phyloP scores from a whole-genome alignment of 2,329 filamentous ascomycete genomes.

The Clarireedia sp. region DNA sequence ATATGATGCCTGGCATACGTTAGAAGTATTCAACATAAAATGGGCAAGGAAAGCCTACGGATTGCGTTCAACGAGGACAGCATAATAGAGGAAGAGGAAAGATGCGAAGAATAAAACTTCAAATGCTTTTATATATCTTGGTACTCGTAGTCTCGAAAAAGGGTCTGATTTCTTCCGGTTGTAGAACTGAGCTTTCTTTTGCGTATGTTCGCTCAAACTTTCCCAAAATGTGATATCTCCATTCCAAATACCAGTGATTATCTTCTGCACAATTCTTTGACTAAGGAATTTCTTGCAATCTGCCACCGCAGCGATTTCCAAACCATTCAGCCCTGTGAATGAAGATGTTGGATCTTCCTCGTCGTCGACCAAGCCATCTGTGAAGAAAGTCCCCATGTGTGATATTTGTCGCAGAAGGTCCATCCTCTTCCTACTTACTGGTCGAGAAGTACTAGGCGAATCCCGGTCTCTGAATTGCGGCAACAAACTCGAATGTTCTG shows the following conservation, averaged over 20 bases:
- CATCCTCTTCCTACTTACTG: conserved; percentile 16
- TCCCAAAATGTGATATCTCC: conserved; percentile 87
- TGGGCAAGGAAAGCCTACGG: conserved; percentile 30
- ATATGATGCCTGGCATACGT: conserved; percentile 40
- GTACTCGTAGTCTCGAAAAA: conserved; percentile 69
- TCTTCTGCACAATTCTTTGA: conserved; percentile 72
- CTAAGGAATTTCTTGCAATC: conserved; percentile 79
- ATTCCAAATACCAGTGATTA: conserved; percentile 78
- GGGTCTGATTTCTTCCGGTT: conserved; percentile 59
- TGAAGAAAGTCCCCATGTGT: conserved; percentile 35
- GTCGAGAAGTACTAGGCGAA: conserved; percentile 11
- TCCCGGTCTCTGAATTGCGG: conserved; percentile 24
- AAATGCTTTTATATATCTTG: conserved; percentile 76
- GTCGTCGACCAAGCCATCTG: conserved; percentile 37
- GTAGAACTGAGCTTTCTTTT: conserved; percentile 71
- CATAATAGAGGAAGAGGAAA: conserved; percentile 76
- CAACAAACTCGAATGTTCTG: conserved; percentile 23
- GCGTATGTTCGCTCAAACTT: conserved; percentile 60
- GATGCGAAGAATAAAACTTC: conserved; percentile 73
- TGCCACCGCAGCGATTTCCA: conserved; percentile 78
- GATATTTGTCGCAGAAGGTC: conserved; percentile 43
- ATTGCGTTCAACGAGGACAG: conserved; percentile 70
- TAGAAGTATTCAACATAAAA: not conserved
- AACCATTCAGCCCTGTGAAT: conserved; percentile 73
- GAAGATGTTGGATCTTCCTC: conserved; percentile 58